Conservation (phyloP, 306 rosid species). For the Dalbergia oliveri region DNA sequence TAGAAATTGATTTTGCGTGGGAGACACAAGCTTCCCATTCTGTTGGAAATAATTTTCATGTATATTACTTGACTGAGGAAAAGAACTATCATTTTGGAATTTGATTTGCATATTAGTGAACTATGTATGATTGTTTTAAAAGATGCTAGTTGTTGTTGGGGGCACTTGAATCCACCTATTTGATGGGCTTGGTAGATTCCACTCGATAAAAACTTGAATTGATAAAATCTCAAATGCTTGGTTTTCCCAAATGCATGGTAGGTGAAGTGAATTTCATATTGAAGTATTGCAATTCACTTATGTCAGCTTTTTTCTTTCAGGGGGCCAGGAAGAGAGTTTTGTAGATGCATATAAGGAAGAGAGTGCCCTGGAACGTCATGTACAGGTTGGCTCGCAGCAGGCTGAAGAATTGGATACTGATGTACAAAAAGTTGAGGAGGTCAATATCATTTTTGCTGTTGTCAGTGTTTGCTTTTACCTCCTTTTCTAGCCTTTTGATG, state of each 20-base stretch:
- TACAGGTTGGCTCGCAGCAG: conserved; percentile 55
- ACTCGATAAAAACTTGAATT: conserved; percentile 7
- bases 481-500: conserved; percentile 20
- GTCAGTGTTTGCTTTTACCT: conserved; percentile 26
- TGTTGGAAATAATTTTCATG: conserved; percentile 6
- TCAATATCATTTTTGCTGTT: conserved; percentile 43
- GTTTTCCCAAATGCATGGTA: not conserved
- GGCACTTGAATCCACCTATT: conserved; percentile 18
- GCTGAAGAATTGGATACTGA: conserved; percentile 56
- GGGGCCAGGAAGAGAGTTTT: conserved; percentile 60
- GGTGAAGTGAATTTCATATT: conserved; percentile 33
- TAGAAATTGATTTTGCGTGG: conserved; percentile 18
- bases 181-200: not conserved
- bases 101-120: not conserved
- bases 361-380: conserved; percentile 57
- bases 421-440: conserved; percentile 58
- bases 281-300: conserved; percentile 37
- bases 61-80: conserved; percentile 5
- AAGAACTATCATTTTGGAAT: conserved; percentile 33
- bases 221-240: not conserved
- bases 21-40: conserved; percentile 4
- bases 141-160: not conserved
- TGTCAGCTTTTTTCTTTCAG: conserved; percentile 56
- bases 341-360: conserved; percentile 61
- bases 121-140: not conserved